Percentiles rank a stretch among this genome's conserved stretches.
These are phyloP conservation scores for Aschersonia sp. DNA, from an alignment of 2,329 filamentous ascomycete genomes.

Conservation along the genomic window DNA sequence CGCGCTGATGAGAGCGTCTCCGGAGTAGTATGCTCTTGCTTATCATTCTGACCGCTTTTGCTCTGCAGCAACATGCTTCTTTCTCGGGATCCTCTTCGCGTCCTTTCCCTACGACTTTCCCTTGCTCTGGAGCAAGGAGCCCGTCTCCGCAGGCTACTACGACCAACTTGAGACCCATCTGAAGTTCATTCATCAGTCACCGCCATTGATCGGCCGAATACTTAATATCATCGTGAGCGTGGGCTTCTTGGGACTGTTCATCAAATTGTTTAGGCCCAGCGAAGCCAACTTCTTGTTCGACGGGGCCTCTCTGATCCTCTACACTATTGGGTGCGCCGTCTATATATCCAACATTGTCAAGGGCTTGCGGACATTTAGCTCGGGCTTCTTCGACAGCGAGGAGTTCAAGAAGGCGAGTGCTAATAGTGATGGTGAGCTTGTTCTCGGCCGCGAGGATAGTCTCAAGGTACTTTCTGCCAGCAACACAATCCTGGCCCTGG, in stretches of 20 bases:
- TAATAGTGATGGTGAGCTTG: conserved; percentile 42
- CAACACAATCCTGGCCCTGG: conserved; percentile 89
- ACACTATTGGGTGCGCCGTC: conserved; percentile 77
- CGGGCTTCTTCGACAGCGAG: conserved; percentile 43
- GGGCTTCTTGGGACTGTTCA: conserved; percentile 75
- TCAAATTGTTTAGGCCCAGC: conserved; percentile 86
- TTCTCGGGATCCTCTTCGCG: conserved; percentile 95
- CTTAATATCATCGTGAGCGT: conserved; percentile 86
- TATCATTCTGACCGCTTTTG: not conserved
- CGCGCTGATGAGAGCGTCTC: too few species aligned
- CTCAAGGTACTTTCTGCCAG: conserved; percentile 83
- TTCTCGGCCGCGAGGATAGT: conserved; percentile 74
- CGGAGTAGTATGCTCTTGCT: too few species aligned
- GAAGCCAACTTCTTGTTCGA: conserved; percentile 95
- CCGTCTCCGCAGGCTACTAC: conserved; percentile 54
- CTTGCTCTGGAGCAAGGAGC: conserved; percentile 62
- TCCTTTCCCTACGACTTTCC: conserved; percentile 93
- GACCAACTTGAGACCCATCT: conserved; percentile 81
- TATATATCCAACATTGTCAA: conserved; percentile 96
- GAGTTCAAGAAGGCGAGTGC: conserved; percentile 24
- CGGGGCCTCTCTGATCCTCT: conserved; percentile 65
- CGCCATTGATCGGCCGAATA: conserved; percentile 81
- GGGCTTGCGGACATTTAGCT: conserved; percentile 70
- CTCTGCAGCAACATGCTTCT: conserved; percentile 70
- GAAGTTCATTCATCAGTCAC: conserved; percentile 78